Evolutionary conservation across 805 yeast genomes (phyloP).

Genomic region (Saccharomycopsis guyanensis): DNA sequence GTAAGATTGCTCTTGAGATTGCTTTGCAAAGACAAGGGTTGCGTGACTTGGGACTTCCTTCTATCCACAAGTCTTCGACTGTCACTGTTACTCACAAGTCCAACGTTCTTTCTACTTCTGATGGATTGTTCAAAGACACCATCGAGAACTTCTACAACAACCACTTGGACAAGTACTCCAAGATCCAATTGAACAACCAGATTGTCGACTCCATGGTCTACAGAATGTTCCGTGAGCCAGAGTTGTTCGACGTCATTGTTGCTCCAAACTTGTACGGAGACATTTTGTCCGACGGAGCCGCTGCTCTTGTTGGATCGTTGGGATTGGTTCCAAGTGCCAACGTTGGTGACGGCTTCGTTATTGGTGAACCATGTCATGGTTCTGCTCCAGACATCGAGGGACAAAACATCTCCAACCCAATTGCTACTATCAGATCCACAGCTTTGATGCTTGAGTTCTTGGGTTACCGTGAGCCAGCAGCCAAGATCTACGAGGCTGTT

Average conservation of each 20-base stretch:
- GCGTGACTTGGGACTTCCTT: constrained; percentile 54
- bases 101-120: constrained; percentile 85
- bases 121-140: constrained; percentile 94
- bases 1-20: constrained; percentile 84
- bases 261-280: constrained; percentile 99
- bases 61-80: constrained; percentile 40
- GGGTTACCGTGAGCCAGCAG: constrained; percentile 86
- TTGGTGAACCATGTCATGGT: constrained; percentile 99
- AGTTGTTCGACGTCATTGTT: constrained; percentile 93
- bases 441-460: constrained; percentile 96
- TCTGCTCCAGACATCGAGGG: constrained; percentile 99
- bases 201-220: constrained; percentile 99
- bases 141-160: constrained; percentile 49
- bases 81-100: constrained; percentile 95
- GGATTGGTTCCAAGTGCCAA: constrained; percentile 98
- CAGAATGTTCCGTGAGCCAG: constrained; percentile 97
- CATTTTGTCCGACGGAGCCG: constrained; percentile 95
- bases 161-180: constrained; percentile 33
- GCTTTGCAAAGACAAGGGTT: constrained; percentile 84
- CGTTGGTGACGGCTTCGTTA: constrained; percentile 92
- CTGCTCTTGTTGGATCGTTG: constrained; percentile 93
- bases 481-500: constrained; percentile 87
- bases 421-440: constrained; percentile 96
- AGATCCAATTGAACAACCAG: constrained; percentile 79
- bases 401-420: constrained; percentile 87